Evolutionary conservation across 805 yeast species (phyloP), one percentile per base, ranked within the genome.

Genomic region (Candida patagonica): DNA sequence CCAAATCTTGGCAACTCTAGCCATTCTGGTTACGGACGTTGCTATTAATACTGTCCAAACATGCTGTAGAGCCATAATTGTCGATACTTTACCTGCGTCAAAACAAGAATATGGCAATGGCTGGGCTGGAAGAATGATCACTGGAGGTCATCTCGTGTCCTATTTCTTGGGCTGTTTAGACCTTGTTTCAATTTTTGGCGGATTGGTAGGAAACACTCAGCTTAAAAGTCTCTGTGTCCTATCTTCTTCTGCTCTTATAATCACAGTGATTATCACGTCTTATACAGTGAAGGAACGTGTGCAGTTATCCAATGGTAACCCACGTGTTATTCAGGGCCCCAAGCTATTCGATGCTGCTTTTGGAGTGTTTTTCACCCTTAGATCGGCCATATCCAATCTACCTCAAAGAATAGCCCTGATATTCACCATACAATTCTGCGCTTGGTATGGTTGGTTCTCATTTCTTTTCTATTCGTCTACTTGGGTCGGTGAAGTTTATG

Each of bases 381-480:
- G 23, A 9, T 13, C 21, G 4, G 42, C 53, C 1, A 35, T 50
- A 5, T 17, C 30, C 6, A 44, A 49, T 13, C 53, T 76, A 6
- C 77, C 82, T 3, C 64, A 67, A 1, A 73, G 70, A 44, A 70
- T 74, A 2, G 62, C 63, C 35, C 54, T 65, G 1, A 73, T 78
- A 2, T 75, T 79, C 47, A 61, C 57, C 34, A 73, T 76, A 3
- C 80, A 78, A 51, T 67, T 77, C 39, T 73, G 71, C 53, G 82
- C 83, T 0, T 78, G 84, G 83, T 71, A 75, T 35, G 80, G 82
- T 1, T 78, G 80, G 64, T 78, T 78, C 55, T 76, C 80, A 1
- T 71, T 78, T 68, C 52, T 78, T 26, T 78, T 76, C 45, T 78
- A 77, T 51, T 75, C 82, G 1, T 70, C 83, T 1, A 74, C 82